Base-by-base conservation (phyloP, 768 basidiomycete genomes). In the Kwoniella botswanensis region DNA sequence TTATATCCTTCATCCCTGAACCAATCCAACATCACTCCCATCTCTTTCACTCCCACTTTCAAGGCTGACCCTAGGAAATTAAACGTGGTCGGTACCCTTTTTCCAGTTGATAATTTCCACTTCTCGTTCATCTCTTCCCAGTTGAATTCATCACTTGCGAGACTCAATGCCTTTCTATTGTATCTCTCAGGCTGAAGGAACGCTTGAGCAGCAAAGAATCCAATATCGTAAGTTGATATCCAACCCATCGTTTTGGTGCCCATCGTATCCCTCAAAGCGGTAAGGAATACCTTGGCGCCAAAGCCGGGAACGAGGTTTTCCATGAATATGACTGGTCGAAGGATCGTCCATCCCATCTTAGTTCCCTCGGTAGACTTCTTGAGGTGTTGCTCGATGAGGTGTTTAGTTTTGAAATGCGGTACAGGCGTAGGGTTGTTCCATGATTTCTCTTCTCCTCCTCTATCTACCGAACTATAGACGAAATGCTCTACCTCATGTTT, bases 21-120 rank as follows among this genome's bases (percentile, higher is more conserved):
- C 68, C 68, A 70, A 44, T 64, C 26, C 18, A 70, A 63, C 68
- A 70, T 70, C 21, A 63, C 24, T n/a, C 68, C 61, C 43, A 68
- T 18, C n/a, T 65, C 64, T 41, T 65, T 65, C 7, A 57, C 42
- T 22, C 24, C 64, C 2, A 41, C 13, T 24, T 56, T 65, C 41
- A 65, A 21, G 0, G 50, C 46, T 13, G 63, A 64, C 9, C 54
- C 68, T 17, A 70, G 18, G 61, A 70, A 70, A 18, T 63, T 29
- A 12, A 42, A 65, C 2, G 64, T 65, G 4, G 64, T 35, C 10
- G 22, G 24, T 11, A 56, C 21, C 15, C 18, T 26, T 24, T 58
- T 64, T 22, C 68, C 68, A 24, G 57, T 57, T 18, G 53, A 6
- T 4, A 11, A 50, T 29, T 70, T 64, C 22, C 63, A 64, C 4